Percentiles rank a stretch among this genome's conserved stretches.
phyloP scores from a whole-genome alignment of 306 rosid genomes.

The Glycyrrhiza uralensis region DNA sequence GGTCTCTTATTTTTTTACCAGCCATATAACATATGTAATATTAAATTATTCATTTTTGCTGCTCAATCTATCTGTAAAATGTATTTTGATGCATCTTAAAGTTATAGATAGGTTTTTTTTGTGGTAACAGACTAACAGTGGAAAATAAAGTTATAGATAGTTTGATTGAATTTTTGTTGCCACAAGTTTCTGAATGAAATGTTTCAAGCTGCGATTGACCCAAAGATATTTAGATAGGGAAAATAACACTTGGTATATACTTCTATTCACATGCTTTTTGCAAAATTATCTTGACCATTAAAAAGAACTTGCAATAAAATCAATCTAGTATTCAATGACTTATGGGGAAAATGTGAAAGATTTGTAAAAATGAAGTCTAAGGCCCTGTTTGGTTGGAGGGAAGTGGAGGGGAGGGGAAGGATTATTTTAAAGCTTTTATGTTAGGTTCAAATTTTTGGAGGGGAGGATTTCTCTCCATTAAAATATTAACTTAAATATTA shows the following conservation, averaged over 20 bases:
- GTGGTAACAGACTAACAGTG: no score
- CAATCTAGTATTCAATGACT: no score
- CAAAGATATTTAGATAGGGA: background rate
- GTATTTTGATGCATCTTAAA: background rate
- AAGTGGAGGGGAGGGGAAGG: no score
- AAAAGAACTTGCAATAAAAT: no score
- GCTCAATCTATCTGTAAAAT: background rate
- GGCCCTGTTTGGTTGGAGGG: no score
- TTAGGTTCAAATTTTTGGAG: no score
- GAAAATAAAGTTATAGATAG: no score
- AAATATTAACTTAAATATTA: no score
- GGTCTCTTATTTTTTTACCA: background rate
- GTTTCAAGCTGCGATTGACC: background rate
- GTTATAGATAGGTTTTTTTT: background rate
- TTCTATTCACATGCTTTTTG: background rate
- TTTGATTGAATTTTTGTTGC: background rate
- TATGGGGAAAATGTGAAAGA: no score
- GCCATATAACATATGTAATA: constrained; percentile 5
- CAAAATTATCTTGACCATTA: background rate
- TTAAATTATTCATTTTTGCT: background rate
- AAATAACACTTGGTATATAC: background rate
- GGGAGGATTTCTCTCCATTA: no score
- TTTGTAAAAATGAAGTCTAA: no score
- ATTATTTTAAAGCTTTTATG: no score
- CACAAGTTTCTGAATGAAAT: background rate